Base-by-base conservation (phyloP, 768 basidiomycete species). In the Ephemerocybe angulata region DNA sequence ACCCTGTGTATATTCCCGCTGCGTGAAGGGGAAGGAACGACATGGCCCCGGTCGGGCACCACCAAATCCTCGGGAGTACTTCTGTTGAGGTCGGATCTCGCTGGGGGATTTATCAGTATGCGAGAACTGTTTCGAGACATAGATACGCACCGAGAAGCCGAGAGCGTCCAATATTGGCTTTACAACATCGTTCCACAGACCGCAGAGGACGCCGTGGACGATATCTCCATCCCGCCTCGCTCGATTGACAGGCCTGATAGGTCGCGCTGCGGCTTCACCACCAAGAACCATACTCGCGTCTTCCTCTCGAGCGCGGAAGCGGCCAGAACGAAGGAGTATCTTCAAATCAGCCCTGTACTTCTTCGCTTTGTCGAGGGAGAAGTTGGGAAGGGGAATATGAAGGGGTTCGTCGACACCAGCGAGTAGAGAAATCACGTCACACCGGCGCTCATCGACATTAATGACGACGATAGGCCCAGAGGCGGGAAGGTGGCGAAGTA, bases 11-110 rank as follows among this genome's bases (percentile, higher is more conserved):
- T 2, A 65, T 59, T 4, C 67, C 63, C 46, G 75, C 75, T 1
- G 71, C 72, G 6, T 75, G 75, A n/a, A 76, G 58, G 5, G 73
- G 74, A 28, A 76, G 49, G 24, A 72, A 66, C 3, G 68, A 22
- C 51, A 75, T 65, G n/a, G 48, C 53, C 13, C 67, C 65, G 13
- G 65, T 60, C n/a, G 21, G 59, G 52, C n/a, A n/a, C n/a, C n/a
- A n/a, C n/a, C n/a, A n/a, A n/a, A n/a, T n/a, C n/a, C n/a, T n/a
- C n/a, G n/a, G 38, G 59, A 66, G 67, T 67, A 69, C 44, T 51
- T 53, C 19, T 61, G 29, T 19, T 30, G 3, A 35, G 60, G 48
- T 7, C n/a, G 29, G 27, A 10, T 17, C 27, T 30, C 11, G 13
- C 22, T 11, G 30, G 17, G 33, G 6, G 7, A 22, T 15, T 25